Evolutionary conservation across 306 rosid genomes (phyloP), one percentile per base, ranked within the genome.

Genomic region (Inga laurina): DNA sequence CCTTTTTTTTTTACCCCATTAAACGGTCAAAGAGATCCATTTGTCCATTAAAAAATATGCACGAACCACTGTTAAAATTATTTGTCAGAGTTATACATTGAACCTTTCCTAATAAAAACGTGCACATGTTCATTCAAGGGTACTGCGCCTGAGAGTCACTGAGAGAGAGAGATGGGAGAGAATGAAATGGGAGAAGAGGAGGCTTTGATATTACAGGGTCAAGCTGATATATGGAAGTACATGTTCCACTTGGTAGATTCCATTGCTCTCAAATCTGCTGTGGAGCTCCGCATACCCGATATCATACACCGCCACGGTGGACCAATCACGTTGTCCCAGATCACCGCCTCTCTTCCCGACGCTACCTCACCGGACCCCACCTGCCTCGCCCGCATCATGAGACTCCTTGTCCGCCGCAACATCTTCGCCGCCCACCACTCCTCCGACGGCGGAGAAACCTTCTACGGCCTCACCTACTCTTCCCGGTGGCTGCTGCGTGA

Each of bases 201-300:
- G 24, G 61, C 9, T 18, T 18, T 54, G 59, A 15, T 15, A 7
- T 5, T 54, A 19, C 61, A 54, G 10, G 61, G 61, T 6, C 61
- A 54, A 19, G 61, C 24, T 18, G 61, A 54, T 15, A 54, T 54
- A 18, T 54, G 61, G 61, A 54, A 54, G 61, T 54, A 54, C 61
- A 16, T 19, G 61, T 54, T 54, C n/a, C 1, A 7, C 8, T 19
- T 54, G 8, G 61, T 22, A 1, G 83, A 77, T 21, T 19, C 86
- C 8, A 84, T 82, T 86, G 88, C 76, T 18, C 49, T 81, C 24
- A 87, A 87, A 76, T 82, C 80, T 19, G 88, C 77, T 3, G 86
- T 87, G 81, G 80, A 87, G 51, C 87, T 87, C 49, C 67, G 72
- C 35, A 74, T 87, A 10, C 67, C 82, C 4, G 90, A 82, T 45